Evolutionary conservation across 2,329 filamentous ascomycete genomes (phyloP), one percentile per base, ranked within the genome.

Genomic region (Aureobasidium sp.): DNA sequence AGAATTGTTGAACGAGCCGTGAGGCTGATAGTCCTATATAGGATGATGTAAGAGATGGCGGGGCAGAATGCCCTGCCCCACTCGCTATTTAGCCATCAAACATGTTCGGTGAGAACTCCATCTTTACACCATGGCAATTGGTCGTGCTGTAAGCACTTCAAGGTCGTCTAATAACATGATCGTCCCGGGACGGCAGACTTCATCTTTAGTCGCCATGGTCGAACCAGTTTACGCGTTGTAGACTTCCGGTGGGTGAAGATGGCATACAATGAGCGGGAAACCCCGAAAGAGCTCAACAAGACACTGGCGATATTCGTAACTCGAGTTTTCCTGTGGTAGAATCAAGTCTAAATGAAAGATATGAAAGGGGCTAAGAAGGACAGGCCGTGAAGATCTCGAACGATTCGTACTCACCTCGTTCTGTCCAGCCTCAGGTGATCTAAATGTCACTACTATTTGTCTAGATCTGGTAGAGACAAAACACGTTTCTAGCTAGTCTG

Each of bases 1-100:
- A 29, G 45, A 57, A 13, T 21, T 25, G 34, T 4, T 45, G 53
- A 36, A 39, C 30, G 53, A 45, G n/a, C 37, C 25, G n/a, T 6
- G 11, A 27, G 27, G 34, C 27, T 52, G 34, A 29, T 29, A 25
- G 13, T 27, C 13, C 29, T 44, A 36, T 15, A 30, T 32, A 21
- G 53, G 27, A 57, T 57, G 53, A 57, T 57, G 53, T 57, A 57
- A 45, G 29, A 36, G 29, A 44, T 57, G 53, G 53, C 53, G 53
- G 53, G 53, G 53, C 53, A 45, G n/a, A 27, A 57, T 57, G 41
- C 37, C 50, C 7, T 54, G 50, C 50, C 50, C 39, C 53, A 57
- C 53, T 21, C 25, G 16, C 9, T 30, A 25, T 45, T 57, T 57
- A 45, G 25, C 41, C 53, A 44, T 39, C 37, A 16, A 37, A n/a